Evolutionary conservation across 164 flowering plant species (phyloP).

Genomic region (Dillenia turbinata): DNA sequence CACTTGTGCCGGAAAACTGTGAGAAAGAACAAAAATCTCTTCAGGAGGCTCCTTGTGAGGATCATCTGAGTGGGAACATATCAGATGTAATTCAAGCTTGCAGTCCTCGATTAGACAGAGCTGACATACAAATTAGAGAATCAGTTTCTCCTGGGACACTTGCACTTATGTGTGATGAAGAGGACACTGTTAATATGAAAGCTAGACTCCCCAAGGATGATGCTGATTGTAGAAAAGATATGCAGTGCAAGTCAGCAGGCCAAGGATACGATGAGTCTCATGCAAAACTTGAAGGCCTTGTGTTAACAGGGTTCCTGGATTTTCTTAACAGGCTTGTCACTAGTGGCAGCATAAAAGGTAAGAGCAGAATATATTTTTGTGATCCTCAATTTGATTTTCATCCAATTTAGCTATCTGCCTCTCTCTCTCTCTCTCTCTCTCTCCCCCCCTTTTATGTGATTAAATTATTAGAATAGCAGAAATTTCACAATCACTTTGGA

Average conservation of each 20-base stretch:
- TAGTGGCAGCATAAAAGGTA: slow-evolving; percentile 37
- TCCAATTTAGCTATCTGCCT: too few relatives aligned
- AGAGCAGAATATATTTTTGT: not conserved
- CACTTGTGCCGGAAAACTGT: too few relatives aligned
- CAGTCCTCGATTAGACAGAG: slow-evolving; percentile 9
- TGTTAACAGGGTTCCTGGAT: slow-evolving; percentile 36
- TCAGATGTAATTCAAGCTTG: too few relatives aligned
- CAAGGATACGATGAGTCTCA: slow-evolving; percentile 19
- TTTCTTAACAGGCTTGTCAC: slow-evolving; percentile 37
- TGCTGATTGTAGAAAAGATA: slow-evolving; percentile 6
- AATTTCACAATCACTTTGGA: too few relatives aligned
- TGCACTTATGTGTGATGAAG: slow-evolving; percentile 44
- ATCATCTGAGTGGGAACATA: too few relatives aligned
- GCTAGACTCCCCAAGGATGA: slow-evolving; percentile 15
- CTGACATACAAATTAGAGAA: slow-evolving; percentile 18
- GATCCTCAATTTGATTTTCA: too few relatives aligned
- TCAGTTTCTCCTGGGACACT: slow-evolving; percentile 43
- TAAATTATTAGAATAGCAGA: too few relatives aligned
- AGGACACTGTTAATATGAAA: slow-evolving; percentile 24
- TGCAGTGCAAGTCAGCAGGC: slow-evolving; percentile 8
- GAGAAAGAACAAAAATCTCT: too few relatives aligned
- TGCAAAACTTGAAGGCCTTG: slow-evolving; percentile 46
- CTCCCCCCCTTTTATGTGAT: too few relatives aligned
- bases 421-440: too few relatives aligned
- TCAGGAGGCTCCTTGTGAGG: too few relatives aligned